Base-by-base conservation (phyloP, 2,329 filamentous ascomycete species). In the Aspergillus hortae region DNA sequence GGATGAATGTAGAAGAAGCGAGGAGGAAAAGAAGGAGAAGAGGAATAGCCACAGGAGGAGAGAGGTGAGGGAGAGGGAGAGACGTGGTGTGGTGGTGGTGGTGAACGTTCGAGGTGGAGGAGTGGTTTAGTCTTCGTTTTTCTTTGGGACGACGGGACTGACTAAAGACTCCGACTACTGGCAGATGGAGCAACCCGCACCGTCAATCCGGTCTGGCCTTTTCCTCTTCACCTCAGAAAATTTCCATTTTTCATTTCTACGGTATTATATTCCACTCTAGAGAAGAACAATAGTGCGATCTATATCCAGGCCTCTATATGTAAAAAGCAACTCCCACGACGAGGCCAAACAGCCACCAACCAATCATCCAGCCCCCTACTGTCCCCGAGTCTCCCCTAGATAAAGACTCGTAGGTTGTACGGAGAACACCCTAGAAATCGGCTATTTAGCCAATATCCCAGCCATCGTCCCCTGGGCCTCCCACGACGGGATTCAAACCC, bases 101-200 rank as follows among this genome's bases (percentile, higher is more conserved):
- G 51, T 41, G 53, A 51, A 5, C 23, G 23, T 23, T 30, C 27
- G 60, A 62, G 61, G 63, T 52, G 56, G 61, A 58, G 57, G 58
- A 58, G 57, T 30, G 27, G 27, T 30, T 30, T 30, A 30, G 27
- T 30, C 27, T 30, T 30, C 27, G 6, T 30, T 30, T 30, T 30
- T 30, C 27, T 30, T 30, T 30, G 27, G 27, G 27, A 30, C 27
- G 55, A 52, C 46, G 46, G 48, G 48, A 51, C 41, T 45, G 42
- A 35, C 48, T 32, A 36, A 44, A 45, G 48, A 51, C 33, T 46
- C 40, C 43, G 30, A 50, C 50, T 44, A 54, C 55, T 53, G 55
- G 51, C 42, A 42, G 51, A 55, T 52, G 53, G 53, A 49, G 53
- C 53, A 55, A 55, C 49, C 53, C 53, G 53, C 53, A 52, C 53